Base-by-base conservation (phyloP, 257 asterid species). In the Capsicum baccatum region DNA sequence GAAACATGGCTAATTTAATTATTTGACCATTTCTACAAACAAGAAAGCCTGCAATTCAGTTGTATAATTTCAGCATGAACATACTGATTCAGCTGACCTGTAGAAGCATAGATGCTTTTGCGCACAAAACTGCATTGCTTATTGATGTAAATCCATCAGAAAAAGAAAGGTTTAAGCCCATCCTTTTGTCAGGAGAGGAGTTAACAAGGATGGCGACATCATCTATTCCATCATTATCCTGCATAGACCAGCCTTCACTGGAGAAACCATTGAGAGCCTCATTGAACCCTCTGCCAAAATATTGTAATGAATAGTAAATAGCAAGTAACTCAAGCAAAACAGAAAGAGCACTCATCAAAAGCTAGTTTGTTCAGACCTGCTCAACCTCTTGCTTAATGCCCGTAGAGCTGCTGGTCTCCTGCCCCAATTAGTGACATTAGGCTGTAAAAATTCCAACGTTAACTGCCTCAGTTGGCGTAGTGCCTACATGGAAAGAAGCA, bases 31-130 rank as follows among this genome's bases (percentile, higher is more conserved):
- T 50, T 9, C 5, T 35, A 26, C 7, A 9, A 42, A 47, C 80
- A 74, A 54, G 56, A 59, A 54, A 79, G 8, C 8, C 1, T 21
- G 79, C 55, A 50, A 62, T 21, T 62, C 68, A 19, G 21, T 19
- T 52, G 21, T 21, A 21, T 50, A 50, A 52, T 54, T 74, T 50
- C 13, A 26, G 62, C 19, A 50, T 52, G 59, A 64, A 8, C 21
- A 33, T 8, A 19, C 26, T 76, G 71, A 50, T 54, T 4, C 62
- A 50, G 81, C 88, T 79, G 47, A 94, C 98, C 95, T 94, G 98
- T 81, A 94, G 88, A 82, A 94, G 97, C 98, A 94, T 94, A 37
- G 97, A 93, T 42, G 98, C 98, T 90, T 91, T 94, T 80, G 97
- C 97, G 80, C 98, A 93, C 88, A 94, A 82, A 85, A 94, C 90